phyloP scores from a whole-genome alignment of 176 grass and related monocot species.

The Puccinellia tenuiflora region DNA sequence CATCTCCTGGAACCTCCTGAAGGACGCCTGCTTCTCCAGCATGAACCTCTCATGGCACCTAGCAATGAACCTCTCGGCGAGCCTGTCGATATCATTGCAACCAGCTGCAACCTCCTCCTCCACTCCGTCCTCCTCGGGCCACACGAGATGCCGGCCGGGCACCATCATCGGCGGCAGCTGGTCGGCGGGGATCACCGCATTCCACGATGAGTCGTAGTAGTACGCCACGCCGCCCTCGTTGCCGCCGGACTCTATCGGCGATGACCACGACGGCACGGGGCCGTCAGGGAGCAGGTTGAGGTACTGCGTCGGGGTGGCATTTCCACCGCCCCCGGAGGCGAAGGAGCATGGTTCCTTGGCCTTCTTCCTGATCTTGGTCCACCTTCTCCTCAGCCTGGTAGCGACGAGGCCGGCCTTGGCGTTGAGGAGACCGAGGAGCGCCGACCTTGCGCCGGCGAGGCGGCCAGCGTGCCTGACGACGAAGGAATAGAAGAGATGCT shows the following conservation, averaged over 20 bases:
- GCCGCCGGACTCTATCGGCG: background rate
- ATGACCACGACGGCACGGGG: background rate
- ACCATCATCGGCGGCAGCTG: slow-evolving; percentile 12
- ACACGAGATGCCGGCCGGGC: background rate
- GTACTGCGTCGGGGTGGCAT: background rate
- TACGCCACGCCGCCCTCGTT: background rate
- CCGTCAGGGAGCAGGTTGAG: slow-evolving; percentile 13
- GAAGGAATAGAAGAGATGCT: slow-evolving; percentile 18
- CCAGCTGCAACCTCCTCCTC: background rate
- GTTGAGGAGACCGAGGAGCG: slow-evolving; percentile 7
- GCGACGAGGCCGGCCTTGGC: background rate
- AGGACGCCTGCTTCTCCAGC: slow-evolving; percentile 41
- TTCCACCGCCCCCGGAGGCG: background rate
- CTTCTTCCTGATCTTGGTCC: background rate
- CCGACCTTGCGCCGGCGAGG: slow-evolving; percentile 3
- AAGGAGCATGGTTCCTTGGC: background rate
- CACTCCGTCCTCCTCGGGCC: background rate
- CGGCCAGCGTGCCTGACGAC: slow-evolving; percentile 2
- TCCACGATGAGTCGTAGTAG: slow-evolving; percentile 38
- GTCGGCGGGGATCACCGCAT: slow-evolving; percentile 17
- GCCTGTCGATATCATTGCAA: slow-evolving; percentile 23
- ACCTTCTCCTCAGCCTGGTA: slow-evolving; percentile 7
- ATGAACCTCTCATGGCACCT: slow-evolving; percentile 31
- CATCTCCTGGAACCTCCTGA: slow-evolving; percentile 36
- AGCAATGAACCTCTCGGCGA: slow-evolving; percentile 32